A percentile compares a stretch with the other conserved stretches of the same genome.
Conservation (phyloP, 2,329 filamentous ascomycete species). For the Huntiella omanensis region DNA sequence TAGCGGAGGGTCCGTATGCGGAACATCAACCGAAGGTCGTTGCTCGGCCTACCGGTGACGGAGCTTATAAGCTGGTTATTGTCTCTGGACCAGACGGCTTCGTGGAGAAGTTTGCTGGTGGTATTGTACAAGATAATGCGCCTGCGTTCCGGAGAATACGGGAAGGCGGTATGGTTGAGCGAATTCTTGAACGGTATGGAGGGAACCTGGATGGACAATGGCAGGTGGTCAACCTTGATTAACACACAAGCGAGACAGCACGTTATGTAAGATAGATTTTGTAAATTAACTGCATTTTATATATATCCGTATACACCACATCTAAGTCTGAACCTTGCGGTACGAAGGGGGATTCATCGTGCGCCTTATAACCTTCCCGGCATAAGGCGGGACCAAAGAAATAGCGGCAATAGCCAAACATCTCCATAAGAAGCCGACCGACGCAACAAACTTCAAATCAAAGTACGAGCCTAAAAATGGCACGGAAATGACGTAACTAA, state of each 20-base stretch:
- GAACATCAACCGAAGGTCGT: slow-evolving; percentile 10
- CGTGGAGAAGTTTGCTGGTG: slow-evolving; percentile 58
- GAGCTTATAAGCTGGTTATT: slow-evolving; percentile 48
- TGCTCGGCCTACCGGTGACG: slow-evolving; percentile 13
- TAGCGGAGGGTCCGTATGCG: slow-evolving; percentile 13
- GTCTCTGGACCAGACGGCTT: slow-evolving; percentile 88
- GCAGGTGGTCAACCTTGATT: slow-evolving; percentile 11
- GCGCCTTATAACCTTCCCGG: slow-evolving; percentile 64
- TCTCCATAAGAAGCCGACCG: slow-evolving; percentile 71
- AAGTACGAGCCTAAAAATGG: slow-evolving; percentile 85
- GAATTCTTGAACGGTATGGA: slow-evolving; percentile 7
- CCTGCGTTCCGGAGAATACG: slow-evolving; percentile 9
- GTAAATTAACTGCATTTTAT: not conserved
- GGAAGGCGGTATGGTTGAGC: slow-evolving; percentile 9
- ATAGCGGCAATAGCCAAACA: slow-evolving; percentile 63
- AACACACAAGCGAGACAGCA: not conserved
- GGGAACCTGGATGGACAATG: slow-evolving; percentile 3
- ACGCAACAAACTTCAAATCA: slow-evolving; percentile 62
- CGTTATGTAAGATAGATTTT: not conserved
- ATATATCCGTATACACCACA: not conserved
- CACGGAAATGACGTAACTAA: slow-evolving; percentile 62
- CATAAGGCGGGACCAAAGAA: slow-evolving; percentile 71
- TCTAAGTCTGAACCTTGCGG: slow-evolving; percentile 65
- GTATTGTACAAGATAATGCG: slow-evolving; percentile 7
- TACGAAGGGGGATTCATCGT: slow-evolving; percentile 86